These are phyloP conservation scores for Raffaelea ambrosiae DNA, from an alignment of 2,329 filamentous ascomycete species.

Conservation along the genomic window DNA sequence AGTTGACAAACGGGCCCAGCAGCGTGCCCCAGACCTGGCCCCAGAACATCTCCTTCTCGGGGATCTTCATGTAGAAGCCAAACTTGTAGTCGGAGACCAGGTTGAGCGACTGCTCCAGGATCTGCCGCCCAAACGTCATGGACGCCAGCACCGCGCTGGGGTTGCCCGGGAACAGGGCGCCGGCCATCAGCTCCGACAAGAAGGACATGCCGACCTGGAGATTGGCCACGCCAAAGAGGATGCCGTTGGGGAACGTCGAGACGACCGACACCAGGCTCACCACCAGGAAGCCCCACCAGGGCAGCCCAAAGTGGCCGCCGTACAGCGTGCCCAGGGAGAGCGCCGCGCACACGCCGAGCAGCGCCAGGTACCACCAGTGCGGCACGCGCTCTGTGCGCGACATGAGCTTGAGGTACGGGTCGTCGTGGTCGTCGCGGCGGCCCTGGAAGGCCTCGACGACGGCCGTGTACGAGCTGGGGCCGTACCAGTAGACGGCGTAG, in stretches of 20 bases:
- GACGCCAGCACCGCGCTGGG: conserved; percentile 21
- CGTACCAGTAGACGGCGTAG: conserved; percentile 22
- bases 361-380: conserved; percentile 13
- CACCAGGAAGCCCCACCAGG: conserved; percentile 35
- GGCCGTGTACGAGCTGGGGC: conserved; percentile 30
- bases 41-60: conserved; percentile 25
- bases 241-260: conserved; percentile 30
- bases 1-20: conserved; percentile 22
- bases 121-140: conserved; percentile 23
- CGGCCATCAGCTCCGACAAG: conserved; percentile 38
- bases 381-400: conserved; percentile 11
- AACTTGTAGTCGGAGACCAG: conserved; percentile 26
- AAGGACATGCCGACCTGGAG: conserved; percentile 27
- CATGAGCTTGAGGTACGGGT: conserved; percentile 21
- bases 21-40: conserved; percentile 24
- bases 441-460: conserved; percentile 31
- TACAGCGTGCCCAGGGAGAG: conserved; percentile 31
- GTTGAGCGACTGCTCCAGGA: conserved; percentile 24
- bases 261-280: conserved; percentile 24
- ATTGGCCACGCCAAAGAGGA: conserved; percentile 21
- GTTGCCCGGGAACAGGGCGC: conserved; percentile 33
- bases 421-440: conserved; percentile 13
- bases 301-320: conserved; percentile 23
- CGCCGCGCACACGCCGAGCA: conserved; percentile 24
- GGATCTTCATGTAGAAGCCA: conserved; percentile 29